Evolutionary conservation across 495 filamentous ascomycete species (phyloP), one percentile per base, ranked within the genome.

Genomic region (Hyaloscypha variabilis): DNA sequence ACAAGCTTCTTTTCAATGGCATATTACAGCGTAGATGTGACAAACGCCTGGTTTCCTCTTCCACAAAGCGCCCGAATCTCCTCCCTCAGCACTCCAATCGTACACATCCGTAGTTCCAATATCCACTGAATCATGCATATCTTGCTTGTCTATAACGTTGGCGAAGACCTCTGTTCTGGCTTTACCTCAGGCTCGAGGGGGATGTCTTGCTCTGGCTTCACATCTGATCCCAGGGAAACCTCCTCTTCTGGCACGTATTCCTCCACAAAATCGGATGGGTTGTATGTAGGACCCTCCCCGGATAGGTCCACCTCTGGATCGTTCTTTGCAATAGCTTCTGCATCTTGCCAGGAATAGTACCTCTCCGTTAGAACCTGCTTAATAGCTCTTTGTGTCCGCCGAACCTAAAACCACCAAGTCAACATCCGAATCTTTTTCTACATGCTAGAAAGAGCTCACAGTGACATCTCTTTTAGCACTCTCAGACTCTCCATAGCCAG

Each of bases 261-360:
- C 21, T 67, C 67, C 5, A 66, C 25, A 57, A 62, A 69, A 26
- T 71, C 34, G 10, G 28, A 39, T 6, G 71, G 71, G 8, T 29
- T 67, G 70, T 83, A 90, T 52, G 82, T 77, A 24, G 70, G 74
- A 4, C 78, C 81, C 1, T 78, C 63, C 25, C 78, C 82, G 31
- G 73, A 77, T 6, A 91, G 72, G 70, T 91, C 75, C 54, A 92
- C 75, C 72, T 91, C 86, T 21, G 81, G 80, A 72, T 93, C 92
- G 10, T 78, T 77, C 73, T 84, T 77, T 8, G 91, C 94, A 65
- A 93, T 73, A 69, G 83, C 81, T 64, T 85, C 79, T 26, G 95
- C 95, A 69, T 94, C 91, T 69, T 93, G 86, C 91, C 92, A 97
- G 42, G 91, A 82, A 78, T 97, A 95, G 79, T 87, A 93, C 71